Evolutionary conservation across 106 monocot species (phyloP).

Genomic region (Allium sativum): DNA sequence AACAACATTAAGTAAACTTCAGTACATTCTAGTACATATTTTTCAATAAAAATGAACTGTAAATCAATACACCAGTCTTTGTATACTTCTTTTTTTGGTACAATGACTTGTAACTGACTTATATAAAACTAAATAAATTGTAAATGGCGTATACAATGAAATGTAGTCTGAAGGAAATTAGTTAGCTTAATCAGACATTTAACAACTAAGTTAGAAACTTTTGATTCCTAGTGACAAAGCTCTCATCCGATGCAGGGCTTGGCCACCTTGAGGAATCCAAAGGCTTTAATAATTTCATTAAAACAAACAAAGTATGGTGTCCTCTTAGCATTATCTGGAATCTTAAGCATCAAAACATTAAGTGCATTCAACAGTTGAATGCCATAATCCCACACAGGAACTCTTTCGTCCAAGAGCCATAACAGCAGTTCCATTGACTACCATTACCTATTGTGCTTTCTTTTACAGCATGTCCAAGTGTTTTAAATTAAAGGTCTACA

Average conservation of each 20-base stretch:
- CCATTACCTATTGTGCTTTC: slow-evolving; percentile 76
- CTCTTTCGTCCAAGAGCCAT: slow-evolving; percentile 99
- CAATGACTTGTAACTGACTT: no score
- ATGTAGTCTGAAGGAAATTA: no score
- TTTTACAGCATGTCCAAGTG: slow-evolving; percentile 79
- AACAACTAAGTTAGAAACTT: slow-evolving; percentile 97
- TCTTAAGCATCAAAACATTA: slow-evolving; percentile 98
- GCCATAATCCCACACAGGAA: slow-evolving; percentile 94
- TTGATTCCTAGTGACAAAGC: slow-evolving; percentile 58
- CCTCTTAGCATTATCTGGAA: slow-evolving; percentile 94
- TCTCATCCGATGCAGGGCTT: slow-evolving; percentile 53
- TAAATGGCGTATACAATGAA: no score
- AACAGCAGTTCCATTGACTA: slow-evolving; percentile 85
- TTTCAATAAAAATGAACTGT: no score
- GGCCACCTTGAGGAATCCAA: slow-evolving; percentile 91
- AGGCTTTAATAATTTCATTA: slow-evolving; percentile 82
- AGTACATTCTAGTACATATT: no score
- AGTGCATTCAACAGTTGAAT: slow-evolving; percentile 91
- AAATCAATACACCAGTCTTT: no score
- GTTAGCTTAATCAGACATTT: slow-evolving; percentile 97
- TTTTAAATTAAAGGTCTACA: slow-evolving; percentile 96
- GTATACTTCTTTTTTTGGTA: no score
- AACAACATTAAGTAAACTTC: no score
- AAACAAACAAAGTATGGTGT: slow-evolving; percentile 93
- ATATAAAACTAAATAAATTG: no score